These are phyloP conservation scores for Apostasia shenzhenica DNA, from an alignment of 106 monocot species.

Conservation along the genomic window DNA sequence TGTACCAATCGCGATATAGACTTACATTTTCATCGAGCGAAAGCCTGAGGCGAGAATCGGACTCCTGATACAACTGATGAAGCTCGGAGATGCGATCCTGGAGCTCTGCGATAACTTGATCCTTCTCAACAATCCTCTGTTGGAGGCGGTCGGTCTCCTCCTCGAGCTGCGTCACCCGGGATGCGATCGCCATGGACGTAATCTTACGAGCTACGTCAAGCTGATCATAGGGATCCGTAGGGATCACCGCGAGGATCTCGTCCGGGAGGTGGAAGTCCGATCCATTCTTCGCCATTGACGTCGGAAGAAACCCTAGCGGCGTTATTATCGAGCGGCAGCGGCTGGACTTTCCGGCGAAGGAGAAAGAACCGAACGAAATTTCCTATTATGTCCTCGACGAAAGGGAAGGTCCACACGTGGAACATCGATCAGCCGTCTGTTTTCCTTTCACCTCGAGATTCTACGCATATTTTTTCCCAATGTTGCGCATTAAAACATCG, in stretches of 20 bases:
- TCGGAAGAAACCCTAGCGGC: background rate
- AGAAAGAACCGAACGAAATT: background rate
- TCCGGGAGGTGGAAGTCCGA: slow-evolving; percentile 53
- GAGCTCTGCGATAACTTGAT: slow-evolving; percentile 52
- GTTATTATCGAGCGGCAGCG: background rate
- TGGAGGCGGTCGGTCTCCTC: slow-evolving; percentile 45
- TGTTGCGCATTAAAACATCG: too few species aligned
- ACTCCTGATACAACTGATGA: slow-evolving; percentile 39
- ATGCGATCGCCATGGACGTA: slow-evolving; percentile 85
- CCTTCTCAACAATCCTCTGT: slow-evolving; percentile 42
- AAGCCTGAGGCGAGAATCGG: slow-evolving; percentile 33
- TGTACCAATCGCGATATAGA: background rate
- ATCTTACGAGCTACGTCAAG: slow-evolving; percentile 83
- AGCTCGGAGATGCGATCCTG: slow-evolving; percentile 45
- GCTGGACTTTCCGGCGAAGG: background rate
- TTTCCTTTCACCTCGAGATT: too few species aligned
- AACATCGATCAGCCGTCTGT: too few species aligned
- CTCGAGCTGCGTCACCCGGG: slow-evolving; percentile 67
- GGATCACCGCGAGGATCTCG: slow-evolving; percentile 81
- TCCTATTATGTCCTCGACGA: too few species aligned
- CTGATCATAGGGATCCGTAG: slow-evolving; percentile 78
- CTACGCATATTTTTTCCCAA: too few species aligned
- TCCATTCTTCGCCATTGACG: slow-evolving; percentile 24
- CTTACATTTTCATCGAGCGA: slow-evolving; percentile 77
- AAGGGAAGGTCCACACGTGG: too few species aligned